phyloP scores from a whole-genome alignment of 2,329 filamentous ascomycete species.

The Epichloe baconii region DNA sequence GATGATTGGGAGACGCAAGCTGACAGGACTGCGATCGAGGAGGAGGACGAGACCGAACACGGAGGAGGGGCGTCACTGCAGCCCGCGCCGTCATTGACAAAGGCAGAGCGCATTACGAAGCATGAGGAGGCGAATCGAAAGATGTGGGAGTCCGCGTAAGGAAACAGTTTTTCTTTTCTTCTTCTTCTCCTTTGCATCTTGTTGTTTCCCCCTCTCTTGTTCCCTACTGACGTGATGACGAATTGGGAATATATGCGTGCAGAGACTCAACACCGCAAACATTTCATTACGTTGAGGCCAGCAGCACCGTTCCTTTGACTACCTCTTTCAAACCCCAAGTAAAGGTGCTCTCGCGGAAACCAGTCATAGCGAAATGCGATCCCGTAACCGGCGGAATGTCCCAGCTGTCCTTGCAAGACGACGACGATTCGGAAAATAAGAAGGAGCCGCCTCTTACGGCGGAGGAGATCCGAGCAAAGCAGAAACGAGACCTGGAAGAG shows the following conservation, averaged over 20 bases:
- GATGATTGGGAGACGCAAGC: constrained; percentile 79
- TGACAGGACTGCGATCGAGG: constrained; percentile 37
- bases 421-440: constrained; percentile 51
- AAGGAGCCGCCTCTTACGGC: constrained; percentile 52
- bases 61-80: constrained; percentile 2
- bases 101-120: constrained; percentile 63
- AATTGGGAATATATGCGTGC: constrained; percentile 1
- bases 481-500: constrained; percentile 70
- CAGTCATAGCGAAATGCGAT: constrained; percentile 47
- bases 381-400: constrained; percentile 32
- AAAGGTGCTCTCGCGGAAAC: constrained; percentile 76
- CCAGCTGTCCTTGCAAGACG: constrained; percentile 31
- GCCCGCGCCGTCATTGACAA: constrained; percentile 37
- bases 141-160: constrained; percentile 81
- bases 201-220: not conserved
- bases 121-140: constrained; percentile 76
- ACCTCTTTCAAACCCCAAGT: constrained; percentile 68
- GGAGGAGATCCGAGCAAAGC: constrained; percentile 66
- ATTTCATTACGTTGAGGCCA: constrained; percentile 61
- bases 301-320: constrained; percentile 44
- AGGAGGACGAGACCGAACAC: constrained; percentile 20
- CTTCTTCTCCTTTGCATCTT: not conserved
- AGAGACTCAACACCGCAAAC: constrained; percentile 59
- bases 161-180: not conserved
- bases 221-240: constrained; percentile 2